Evolutionary conservation across 441 rosid species (phyloP), one percentile per base, ranked within the genome.

Genomic region (Populus tomentosa): DNA sequence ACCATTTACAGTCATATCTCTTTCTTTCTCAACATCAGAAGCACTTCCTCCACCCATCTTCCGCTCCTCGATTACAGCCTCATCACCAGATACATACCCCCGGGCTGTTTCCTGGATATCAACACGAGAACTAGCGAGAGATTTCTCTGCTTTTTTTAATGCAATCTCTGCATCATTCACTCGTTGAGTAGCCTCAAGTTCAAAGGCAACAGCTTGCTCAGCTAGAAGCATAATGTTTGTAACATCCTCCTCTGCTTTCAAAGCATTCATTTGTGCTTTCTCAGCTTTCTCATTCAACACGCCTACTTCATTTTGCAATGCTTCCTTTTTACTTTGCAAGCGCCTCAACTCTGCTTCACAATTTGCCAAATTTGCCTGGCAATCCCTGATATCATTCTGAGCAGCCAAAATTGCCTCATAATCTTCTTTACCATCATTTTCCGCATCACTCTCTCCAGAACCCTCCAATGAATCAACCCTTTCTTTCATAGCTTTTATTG

Each of bases 151-250:
- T 82, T 82, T 92, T 80, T 85, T 89, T 69, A 94, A 83, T 66
- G 93, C 94, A 84, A 94, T 96, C 88, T 94, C 96, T 11, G 95
- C 94, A 80, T 91, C 98, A 76, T 83, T 87, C 75, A 88, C 89
- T 62, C 71, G 80, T 80, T 94, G 89, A 46, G 90, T 78, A 80
- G 98, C 97, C 84, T 92, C 97, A 59, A 94, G 87, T 76, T 94
- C 99, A 82, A 90, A 88, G 75, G 98, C 98, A 82, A 94, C 97
- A 77, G 98, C 99, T 86, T 94, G 94, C 87, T 96, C 99, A 53
- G 98, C 99, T 80, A 96, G 86, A 78, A 88, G 84, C 99, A 96
- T 96, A 78, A 92, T 84, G 76, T 91, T 90, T 23, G 97, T 81
- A 35, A 96, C 99, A 61, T 94, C 98, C 78, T 96, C 98, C 80